These are phyloP conservation scores for Sarcodon aspratus DNA, from an alignment of 768 basidiomycete species.

Conservation along the genomic window DNA sequence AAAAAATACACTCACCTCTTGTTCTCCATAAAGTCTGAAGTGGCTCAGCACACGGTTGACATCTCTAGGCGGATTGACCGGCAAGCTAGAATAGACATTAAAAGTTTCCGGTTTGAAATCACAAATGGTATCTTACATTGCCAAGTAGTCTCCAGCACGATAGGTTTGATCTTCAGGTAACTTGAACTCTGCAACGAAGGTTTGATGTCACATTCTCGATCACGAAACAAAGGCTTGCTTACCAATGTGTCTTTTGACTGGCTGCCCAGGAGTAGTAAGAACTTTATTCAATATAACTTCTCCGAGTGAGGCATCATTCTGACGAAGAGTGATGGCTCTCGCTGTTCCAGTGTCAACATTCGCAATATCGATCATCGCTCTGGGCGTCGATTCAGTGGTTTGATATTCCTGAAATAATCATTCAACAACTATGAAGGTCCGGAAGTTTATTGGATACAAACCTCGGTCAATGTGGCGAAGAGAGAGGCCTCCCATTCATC, in stretches of 20 bases:
- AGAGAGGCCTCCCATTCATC: conserved; percentile 29
- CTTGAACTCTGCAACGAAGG: conserved; percentile 20
- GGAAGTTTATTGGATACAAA: conserved; percentile 4
- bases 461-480: conserved; percentile 25
- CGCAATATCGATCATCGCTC: conserved; percentile 17
- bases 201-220: not conserved
- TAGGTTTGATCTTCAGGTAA: conserved; percentile 27
- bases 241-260: conserved; percentile 33
- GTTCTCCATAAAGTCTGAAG: conserved; percentile 26
- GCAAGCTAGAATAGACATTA: conserved; percentile 16
- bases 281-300: conserved; percentile 27
- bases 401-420: conserved; percentile 18
- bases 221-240: not conserved
- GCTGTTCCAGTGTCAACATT: conserved; percentile 20
- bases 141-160: conserved; percentile 35
- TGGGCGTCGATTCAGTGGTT: conserved; percentile 10
- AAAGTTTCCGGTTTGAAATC: not conserved
- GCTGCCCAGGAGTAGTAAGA: conserved; percentile 25
- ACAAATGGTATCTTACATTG: conserved; percentile 21
- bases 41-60: conserved; percentile 26
- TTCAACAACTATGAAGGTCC: not conserved
- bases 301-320: conserved; percentile 26
- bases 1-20: conserved; percentile 17
- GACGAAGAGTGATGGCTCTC: conserved; percentile 24
- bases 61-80: conserved; percentile 26